Evolutionary conservation across 202 grass and related monocot genomes (phyloP).

Genomic region (Setaria italica): DNA sequence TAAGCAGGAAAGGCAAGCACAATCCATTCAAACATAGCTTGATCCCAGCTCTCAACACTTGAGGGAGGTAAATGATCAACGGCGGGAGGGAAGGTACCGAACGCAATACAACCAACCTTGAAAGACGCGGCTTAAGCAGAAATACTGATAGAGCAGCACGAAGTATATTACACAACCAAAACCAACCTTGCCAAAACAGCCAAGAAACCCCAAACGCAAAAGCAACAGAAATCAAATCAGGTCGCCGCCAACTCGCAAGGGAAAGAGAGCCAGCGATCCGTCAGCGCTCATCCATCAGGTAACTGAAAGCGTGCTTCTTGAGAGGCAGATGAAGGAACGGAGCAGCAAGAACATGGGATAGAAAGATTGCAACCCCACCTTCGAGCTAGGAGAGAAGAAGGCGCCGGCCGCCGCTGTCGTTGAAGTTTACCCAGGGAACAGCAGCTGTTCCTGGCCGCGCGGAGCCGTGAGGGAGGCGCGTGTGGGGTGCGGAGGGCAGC

Average conservation of each 20-base stretch:
- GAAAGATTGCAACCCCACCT: conserved; percentile 31
- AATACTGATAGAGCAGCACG: no score
- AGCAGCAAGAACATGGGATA: background rate
- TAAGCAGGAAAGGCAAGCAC: background rate
- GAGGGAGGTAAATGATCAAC: no score
- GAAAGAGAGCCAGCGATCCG: background rate
- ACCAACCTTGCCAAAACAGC: conserved; percentile 22
- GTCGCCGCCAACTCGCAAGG: background rate
- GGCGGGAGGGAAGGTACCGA: no score
- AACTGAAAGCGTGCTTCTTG: background rate
- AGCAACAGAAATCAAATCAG: conserved; percentile 15
- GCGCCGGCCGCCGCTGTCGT: background rate
- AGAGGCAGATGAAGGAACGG: background rate
- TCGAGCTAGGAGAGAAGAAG: background rate
- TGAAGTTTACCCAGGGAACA: background rate
- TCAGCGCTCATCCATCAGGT: background rate
- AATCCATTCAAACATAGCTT: background rate
- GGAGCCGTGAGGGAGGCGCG: background rate
- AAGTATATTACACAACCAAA: background rate
- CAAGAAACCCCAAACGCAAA: conserved; percentile 19
- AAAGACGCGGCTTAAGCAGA: no score
- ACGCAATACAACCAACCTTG: no score
- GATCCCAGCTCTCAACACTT: no score
- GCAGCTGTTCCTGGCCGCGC: conserved; percentile 14
- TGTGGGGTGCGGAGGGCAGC: conserved; percentile 31